These are phyloP conservation scores for Talaromyces wortmannii DNA, from an alignment of 495 filamentous ascomycete genomes.

Conservation along the genomic window DNA sequence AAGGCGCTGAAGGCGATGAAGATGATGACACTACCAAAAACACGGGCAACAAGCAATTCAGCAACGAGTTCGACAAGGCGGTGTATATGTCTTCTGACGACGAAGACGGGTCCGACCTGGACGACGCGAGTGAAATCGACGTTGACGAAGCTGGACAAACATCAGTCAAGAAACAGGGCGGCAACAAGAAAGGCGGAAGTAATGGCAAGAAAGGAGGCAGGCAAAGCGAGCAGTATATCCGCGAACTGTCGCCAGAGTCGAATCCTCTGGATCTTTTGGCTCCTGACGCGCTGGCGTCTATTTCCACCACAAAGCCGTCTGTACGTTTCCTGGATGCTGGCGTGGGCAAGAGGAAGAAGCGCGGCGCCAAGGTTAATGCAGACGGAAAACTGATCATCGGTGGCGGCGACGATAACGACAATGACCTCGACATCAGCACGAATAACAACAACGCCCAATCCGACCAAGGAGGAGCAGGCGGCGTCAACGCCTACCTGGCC, in stretches of 20 bases:
- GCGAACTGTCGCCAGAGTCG: slow-evolving; percentile 72
- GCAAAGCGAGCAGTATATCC: slow-evolving; percentile 69
- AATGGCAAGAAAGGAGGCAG: slow-evolving; percentile 40
- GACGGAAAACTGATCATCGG: slow-evolving; percentile 89
- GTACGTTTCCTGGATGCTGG: slow-evolving; percentile 37
- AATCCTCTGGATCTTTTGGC: slow-evolving; percentile 92
- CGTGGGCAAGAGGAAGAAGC: slow-evolving; percentile 35
- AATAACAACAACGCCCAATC: slow-evolving; percentile 44
- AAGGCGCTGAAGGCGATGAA: slow-evolving; percentile 42
- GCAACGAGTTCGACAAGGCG: slow-evolving; percentile 91
- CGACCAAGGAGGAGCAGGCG: slow-evolving; percentile 32
- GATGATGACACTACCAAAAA: slow-evolving; percentile 41
- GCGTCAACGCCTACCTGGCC: slow-evolving; percentile 86
- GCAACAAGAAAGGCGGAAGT: slow-evolving; percentile 12
- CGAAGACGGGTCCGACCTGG: slow-evolving; percentile 50
- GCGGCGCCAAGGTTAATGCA: slow-evolving; percentile 59
- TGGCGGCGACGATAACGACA: slow-evolving; percentile 41
- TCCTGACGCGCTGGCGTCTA: slow-evolving; percentile 80
- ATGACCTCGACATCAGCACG: slow-evolving; percentile 51
- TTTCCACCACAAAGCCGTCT: slow-evolving; percentile 83
- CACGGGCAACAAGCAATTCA: slow-evolving; percentile 41
- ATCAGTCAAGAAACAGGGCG: slow-evolving; percentile 1
- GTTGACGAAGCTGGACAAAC: slow-evolving; percentile 40
- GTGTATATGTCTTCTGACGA: slow-evolving; percentile 73
- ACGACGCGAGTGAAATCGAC: slow-evolving; percentile 51